Evolutionary conservation across 1,284 basidiomycete genomes (phyloP).

Genomic region (Agaricales sp.): DNA sequence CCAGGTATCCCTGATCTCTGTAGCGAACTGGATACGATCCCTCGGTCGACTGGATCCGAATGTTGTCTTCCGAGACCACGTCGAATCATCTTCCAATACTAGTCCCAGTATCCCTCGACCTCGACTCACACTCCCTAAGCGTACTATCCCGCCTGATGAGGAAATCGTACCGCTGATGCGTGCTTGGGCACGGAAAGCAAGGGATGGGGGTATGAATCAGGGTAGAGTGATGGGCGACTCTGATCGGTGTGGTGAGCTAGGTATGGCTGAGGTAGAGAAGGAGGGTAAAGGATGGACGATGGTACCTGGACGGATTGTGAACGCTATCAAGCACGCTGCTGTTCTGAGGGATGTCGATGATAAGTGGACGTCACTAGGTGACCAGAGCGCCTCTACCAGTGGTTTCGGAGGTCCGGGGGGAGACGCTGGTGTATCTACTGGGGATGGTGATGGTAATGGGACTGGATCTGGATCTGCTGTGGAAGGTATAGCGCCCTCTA

Average conservation of each 20-base stretch:
- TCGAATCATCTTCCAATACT: no score
- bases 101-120: background rate
- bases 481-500: background rate
- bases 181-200: background rate
- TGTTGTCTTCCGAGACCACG: conserved; percentile 26
- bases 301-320: background rate
- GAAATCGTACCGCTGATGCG: background rate
- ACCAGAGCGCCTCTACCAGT: no score
- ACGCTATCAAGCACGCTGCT: background rate
- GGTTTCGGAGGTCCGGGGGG: no score
- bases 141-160: background rate
- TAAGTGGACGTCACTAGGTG: background rate
- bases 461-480: no score
- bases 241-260: no score
- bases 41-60: conserved; percentile 35
- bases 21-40: conserved; percentile 46
- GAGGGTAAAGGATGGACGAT: no score
- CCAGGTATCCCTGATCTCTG: conserved; percentile 44
- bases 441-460: no score
- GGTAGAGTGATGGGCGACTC: no score
- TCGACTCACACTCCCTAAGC: background rate
- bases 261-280: no score
- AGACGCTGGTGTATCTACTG: no score
- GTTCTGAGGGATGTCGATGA: background rate
- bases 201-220: no score